A percentile compares a stretch with the other conserved stretches of the same genome.
These are phyloP conservation scores for Teratosphaeriaceae sp. DNA, from an alignment of 2,329 filamentous ascomycete genomes.

Conservation along the genomic window DNA sequence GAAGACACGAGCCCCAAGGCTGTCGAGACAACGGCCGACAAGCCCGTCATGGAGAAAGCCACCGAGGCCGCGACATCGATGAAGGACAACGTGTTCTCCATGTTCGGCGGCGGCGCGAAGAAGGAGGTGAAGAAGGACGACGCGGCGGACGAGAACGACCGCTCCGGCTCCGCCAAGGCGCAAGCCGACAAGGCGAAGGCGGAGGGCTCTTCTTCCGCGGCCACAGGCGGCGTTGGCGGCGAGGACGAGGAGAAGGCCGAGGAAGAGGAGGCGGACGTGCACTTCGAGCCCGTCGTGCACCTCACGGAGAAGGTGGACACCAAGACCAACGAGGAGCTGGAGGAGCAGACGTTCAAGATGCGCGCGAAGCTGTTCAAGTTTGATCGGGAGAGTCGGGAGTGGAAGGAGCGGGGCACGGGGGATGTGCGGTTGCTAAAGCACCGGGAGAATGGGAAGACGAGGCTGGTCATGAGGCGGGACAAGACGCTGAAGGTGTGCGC, in stretches of 20 bases:
- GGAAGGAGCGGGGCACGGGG: conserved; percentile 98
- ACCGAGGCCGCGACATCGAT: conserved; percentile 33
- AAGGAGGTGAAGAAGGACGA: conserved; percentile 84
- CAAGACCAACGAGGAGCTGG: conserved; percentile 96
- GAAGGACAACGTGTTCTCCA: conserved; percentile 73
- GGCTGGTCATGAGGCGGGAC: conserved; percentile 96
- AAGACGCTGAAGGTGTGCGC: conserved; percentile 99
- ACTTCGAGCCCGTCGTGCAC: conserved; percentile 95
- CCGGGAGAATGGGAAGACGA: conserved; percentile 96
- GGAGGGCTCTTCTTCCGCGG: conserved; percentile 10
- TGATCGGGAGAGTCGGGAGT: conserved; percentile 83
- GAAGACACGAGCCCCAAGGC: conserved; percentile 6
- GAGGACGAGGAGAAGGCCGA: conserved; percentile 31
- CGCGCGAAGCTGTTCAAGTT: conserved; percentile 99
- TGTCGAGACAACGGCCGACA: conserved; percentile 12
- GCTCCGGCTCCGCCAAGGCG: conserved; percentile 68
- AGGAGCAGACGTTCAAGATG: conserved; percentile 99
- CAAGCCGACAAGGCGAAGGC: conserved; percentile 61
- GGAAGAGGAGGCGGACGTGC: conserved; percentile 72
- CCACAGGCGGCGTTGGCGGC: conserved; percentile 25
- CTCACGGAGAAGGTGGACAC: conserved; percentile 94
- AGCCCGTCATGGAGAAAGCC: conserved; percentile 32
- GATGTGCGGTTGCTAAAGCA: conserved; percentile 96
- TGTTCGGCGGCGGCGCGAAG: conserved; percentile 97
- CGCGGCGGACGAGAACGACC: conserved; percentile 74